Evolutionary conservation across 108 stramenopile genomes (phyloP).

Genomic region (Pseudonitzschia delicatissima): DNA sequence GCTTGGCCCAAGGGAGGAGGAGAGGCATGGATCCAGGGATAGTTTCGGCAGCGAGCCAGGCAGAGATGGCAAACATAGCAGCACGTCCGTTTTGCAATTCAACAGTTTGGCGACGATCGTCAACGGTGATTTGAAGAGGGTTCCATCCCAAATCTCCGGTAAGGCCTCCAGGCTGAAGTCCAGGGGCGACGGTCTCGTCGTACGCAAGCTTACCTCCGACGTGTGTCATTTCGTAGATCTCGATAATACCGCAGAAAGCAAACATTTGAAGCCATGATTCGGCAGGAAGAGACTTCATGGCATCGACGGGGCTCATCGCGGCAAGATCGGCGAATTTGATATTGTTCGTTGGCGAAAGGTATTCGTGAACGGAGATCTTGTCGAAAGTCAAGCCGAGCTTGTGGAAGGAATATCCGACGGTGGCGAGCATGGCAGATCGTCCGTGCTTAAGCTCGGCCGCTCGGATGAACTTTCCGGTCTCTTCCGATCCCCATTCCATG

Average conservation of each 20-base stretch:
- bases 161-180: conserved; percentile 54
- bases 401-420: conserved; percentile 60
- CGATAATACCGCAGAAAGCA: conserved; percentile 48
- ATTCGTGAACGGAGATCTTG: conserved; percentile 64
- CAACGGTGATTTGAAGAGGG: conserved; percentile 46
- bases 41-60: conserved; percentile 51
- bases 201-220: conserved; percentile 43
- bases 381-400: conserved; percentile 55
- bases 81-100: conserved; percentile 72
- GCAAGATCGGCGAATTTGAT: conserved; percentile 65
- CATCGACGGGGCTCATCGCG: conserved; percentile 58
- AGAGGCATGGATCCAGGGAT: conserved; percentile 58
- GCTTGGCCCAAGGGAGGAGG: conserved; percentile 48
- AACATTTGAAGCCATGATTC: conserved; percentile 61
- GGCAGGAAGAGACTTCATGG: conserved; percentile 50
- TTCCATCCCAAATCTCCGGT: conserved; percentile 65
- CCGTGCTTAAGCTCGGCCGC: conserved; percentile 76
- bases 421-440: conserved; percentile 65
- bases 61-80: conserved; percentile 67
- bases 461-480: conserved; percentile 51
- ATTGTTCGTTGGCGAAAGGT: conserved; percentile 43
- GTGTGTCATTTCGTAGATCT: conserved; percentile 67
- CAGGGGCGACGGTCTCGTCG: conserved; percentile 48
- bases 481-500: conserved; percentile 48
- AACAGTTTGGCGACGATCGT: conserved; percentile 39